Percentiles rank a stretch among this genome's conserved stretches.
These are phyloP conservation scores for Fraxinus xanthoxyloides DNA, from an alignment of 305 asterid species.

Conservation along the genomic window DNA sequence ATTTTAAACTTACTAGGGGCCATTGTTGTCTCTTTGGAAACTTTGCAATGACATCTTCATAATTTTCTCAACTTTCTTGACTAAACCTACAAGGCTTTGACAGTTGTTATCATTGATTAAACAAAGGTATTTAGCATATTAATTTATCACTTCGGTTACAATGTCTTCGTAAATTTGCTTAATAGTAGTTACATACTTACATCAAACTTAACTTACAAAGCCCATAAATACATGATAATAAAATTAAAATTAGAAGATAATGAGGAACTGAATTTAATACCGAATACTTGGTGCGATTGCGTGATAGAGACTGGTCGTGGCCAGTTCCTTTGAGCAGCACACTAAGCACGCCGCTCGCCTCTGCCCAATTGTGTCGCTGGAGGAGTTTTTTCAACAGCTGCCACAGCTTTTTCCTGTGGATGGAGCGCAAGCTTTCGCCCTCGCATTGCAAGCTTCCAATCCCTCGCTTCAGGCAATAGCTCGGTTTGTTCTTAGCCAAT, in stretches of 20 bases:
- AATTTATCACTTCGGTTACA: neutral
- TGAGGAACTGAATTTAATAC: slow-evolving; percentile 27
- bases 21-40: neutral
- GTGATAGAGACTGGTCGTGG: slow-evolving; percentile 36
- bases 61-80: neutral
- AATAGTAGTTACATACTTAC: neutral
- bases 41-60: neutral
- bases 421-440: slow-evolving; percentile 38
- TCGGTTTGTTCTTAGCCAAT: slow-evolving; percentile 45
- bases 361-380: slow-evolving; percentile 56
- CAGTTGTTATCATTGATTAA: neutral
- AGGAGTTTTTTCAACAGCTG: slow-evolving; percentile 42
- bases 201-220: neutral
- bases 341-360: slow-evolving; percentile 72
- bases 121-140: neutral
- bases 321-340: slow-evolving; percentile 59
- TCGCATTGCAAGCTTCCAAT: slow-evolving; percentile 33
- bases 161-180: neutral
- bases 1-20: neutral
- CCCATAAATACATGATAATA: neutral
- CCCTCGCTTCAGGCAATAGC: slow-evolving; percentile 58
- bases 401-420: slow-evolving; percentile 51
- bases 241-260: neutral
- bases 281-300: slow-evolving; percentile 67
- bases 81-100: neutral